Evolutionary conservation across 2,329 filamentous ascomycete species (phyloP).

Genomic region (Aspergillus costaricaensis): DNA sequence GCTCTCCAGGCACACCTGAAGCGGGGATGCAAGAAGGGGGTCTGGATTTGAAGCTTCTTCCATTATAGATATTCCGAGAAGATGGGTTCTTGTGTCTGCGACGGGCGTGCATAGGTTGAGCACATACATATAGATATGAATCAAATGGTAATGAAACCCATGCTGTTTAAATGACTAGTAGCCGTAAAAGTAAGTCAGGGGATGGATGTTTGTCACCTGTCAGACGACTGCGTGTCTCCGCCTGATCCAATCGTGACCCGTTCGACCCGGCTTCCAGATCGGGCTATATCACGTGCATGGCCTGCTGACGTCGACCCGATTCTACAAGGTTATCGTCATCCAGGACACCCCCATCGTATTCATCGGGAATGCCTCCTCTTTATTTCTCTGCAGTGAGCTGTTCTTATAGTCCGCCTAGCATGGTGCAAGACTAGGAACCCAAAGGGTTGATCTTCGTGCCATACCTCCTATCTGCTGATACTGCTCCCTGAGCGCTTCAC

Average conservation of each 20-base stretch:
- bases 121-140: conserved; percentile 12
- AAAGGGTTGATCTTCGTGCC: background rate
- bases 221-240: background rate
- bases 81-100: background rate
- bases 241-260: background rate
- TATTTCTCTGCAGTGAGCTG: background rate
- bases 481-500: background rate
- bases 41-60: conserved; percentile 12
- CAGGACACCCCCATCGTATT: background rate
- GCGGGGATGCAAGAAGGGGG: conserved; percentile 8
- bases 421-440: background rate
- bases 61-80: background rate
- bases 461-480: background rate
- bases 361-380: background rate
- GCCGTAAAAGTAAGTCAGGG: background rate
- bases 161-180: background rate
- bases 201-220: background rate
- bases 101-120: background rate
- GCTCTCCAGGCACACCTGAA: background rate
- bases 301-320: conserved; percentile 17
- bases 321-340: background rate
- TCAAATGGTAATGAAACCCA: conserved; percentile 8
- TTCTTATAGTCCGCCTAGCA: background rate
- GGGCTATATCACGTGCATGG: conserved; percentile 10
- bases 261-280: background rate